Evolutionary conservation across 208 protist species (phyloP).

Genomic region (Leptomonas seymouri): DNA sequence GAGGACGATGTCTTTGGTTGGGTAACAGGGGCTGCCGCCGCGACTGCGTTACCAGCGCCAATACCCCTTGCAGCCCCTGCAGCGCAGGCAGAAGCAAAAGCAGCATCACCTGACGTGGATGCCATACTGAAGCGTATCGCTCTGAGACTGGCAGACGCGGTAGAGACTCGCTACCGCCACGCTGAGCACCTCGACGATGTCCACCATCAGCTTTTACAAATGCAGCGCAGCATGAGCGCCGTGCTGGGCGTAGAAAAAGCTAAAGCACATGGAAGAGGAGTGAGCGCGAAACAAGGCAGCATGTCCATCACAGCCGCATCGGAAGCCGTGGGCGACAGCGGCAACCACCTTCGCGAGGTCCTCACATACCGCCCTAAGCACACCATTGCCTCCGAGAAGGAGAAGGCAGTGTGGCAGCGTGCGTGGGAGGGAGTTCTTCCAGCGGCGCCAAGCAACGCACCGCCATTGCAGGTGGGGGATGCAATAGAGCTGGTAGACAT

Average conservation of each 20-base stretch:
- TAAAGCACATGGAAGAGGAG: no score
- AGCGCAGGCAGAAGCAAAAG: background rate
- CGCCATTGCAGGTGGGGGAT: background rate
- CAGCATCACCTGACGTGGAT: background rate
- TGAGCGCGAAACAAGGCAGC: no score
- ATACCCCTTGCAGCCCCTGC: background rate
- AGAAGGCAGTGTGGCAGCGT: slow-evolving; percentile 25
- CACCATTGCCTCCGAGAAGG: slow-evolving; percentile 17
- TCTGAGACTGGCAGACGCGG: slow-evolving; percentile 9
- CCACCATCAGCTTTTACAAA: slow-evolving; percentile 14
- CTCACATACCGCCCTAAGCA: slow-evolving; percentile 19
- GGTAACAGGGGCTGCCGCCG: slow-evolving; percentile 14
- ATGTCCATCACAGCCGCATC: no score
- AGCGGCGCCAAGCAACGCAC: background rate
- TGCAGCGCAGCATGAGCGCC: slow-evolving; percentile 1
- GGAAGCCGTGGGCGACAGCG: no score
- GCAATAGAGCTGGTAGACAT: slow-evolving; percentile 14
- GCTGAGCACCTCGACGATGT: slow-evolving; percentile 2
- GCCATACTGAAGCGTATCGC: slow-evolving; percentile 7
- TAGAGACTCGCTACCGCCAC: slow-evolving; percentile 17
- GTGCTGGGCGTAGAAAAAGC: slow-evolving; percentile 2
- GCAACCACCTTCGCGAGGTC: background rate
- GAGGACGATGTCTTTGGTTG: slow-evolving; percentile 26
- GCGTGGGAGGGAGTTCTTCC: slow-evolving; percentile 17
- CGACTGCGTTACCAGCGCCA: background rate